phyloP scores from a whole-genome alignment of 805 yeast genomes.

The Wickerhamomyces subpelliculosus region DNA sequence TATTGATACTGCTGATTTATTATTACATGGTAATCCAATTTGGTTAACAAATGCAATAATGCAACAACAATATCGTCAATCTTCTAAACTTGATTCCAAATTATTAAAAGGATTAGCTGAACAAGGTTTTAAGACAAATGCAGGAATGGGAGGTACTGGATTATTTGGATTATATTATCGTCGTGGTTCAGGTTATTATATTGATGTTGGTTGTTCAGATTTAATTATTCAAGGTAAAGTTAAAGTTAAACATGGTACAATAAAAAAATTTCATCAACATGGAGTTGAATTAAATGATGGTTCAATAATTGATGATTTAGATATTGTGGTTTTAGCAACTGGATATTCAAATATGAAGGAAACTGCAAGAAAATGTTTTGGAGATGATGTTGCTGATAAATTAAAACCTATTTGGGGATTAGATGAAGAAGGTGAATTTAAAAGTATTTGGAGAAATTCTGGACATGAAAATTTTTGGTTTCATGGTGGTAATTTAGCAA shows the following conservation, averaged over 20 bases:
- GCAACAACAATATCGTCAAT: conserved; percentile 30
- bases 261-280: conserved; percentile 29
- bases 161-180: conserved; percentile 32
- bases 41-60: conserved; percentile 27
- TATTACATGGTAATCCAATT: conserved; percentile 29
- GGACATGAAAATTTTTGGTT: conserved; percentile 36
- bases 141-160: conserved; percentile 38
- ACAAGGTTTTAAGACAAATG: conserved; percentile 34
- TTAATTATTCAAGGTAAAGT: conserved; percentile 33
- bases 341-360: conserved; percentile 37
- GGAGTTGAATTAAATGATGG: conserved; percentile 37
- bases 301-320: conserved; percentile 24
- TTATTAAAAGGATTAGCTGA: conserved; percentile 25
- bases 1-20: conserved; percentile 32
- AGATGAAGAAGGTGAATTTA: conserved; percentile 37
- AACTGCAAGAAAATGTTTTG: conserved; percentile 32
- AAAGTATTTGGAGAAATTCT: conserved; percentile 30
- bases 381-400: conserved; percentile 28
- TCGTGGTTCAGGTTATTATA: conserved; percentile 41
- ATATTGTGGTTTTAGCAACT: conserved; percentile 37
- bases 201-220: conserved; percentile 38
- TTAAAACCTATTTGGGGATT: conserved; percentile 36
- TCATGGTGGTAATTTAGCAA: conserved; percentile 35
- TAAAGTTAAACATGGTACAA: conserved; percentile 28
- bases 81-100: conserved; percentile 26